Base-by-base conservation (phyloP, 2,329 filamentous ascomycete species). In the Cladorrhinum sp. region DNA sequence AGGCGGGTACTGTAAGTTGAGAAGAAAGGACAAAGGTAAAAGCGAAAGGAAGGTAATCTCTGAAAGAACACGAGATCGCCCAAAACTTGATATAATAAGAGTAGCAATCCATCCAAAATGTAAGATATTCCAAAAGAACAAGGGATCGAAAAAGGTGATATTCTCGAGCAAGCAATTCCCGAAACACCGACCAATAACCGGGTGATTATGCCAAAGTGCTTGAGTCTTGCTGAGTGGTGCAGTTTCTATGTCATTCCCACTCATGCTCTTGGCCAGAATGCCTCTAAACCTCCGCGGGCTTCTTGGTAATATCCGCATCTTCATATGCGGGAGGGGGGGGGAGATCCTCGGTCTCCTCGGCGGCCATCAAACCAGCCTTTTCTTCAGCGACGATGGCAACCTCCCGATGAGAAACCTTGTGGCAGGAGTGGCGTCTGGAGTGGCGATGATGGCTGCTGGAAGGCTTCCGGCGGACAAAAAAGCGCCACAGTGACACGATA, bases 401-500 rank as follows among this genome's bases (percentile, higher is more conserved):
- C 65, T 80, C 79, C n/a, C 68, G 61, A 12, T 65, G 65, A 2
- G 72, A 65, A n/a, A 73, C 70, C 71, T 78, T 78, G 68, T 66
- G 66, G 57, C 36, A 49, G 25, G 58, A 55, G 61, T 62, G 50
- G 51, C 62, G 55, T 22, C 50, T 56, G 50, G 60, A 58, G 52
- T 60, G 72, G 49, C 69, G 70, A 49, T 71, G 72, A 64, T 71
- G 68, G 61, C 69, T 71, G 62, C 64, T 65, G 58, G 68, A 36
- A 36, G 32, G 70, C 55, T 68, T 70, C 41, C 41, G 16, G 56
- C 72, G 68, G 65, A 70, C 70, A 62, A 87, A 71, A 62, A 79
- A 74, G 64, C 83, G 81, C 77, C 84, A 84, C 24, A 87, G 54
- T 60, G 83, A 84, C 55, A 87, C 80, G 57, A 86, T 77, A 57